phyloP scores from a whole-genome alignment of 192 early-diverging fungal genomes.

The Spinellus fusiger region DNA sequence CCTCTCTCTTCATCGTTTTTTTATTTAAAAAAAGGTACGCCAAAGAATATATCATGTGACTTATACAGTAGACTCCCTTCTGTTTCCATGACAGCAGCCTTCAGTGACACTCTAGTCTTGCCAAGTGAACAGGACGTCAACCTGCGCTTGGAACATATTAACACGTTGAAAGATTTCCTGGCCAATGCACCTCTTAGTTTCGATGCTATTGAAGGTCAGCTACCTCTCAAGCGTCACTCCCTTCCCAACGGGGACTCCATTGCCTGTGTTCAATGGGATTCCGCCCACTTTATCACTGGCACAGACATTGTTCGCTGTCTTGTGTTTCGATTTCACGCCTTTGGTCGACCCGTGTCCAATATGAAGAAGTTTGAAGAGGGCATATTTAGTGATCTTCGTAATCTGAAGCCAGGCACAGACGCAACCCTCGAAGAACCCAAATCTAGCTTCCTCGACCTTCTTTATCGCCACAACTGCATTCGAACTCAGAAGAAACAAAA shows the following conservation, averaged over 20 bases:
- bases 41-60: too few species aligned
- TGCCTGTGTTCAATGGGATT: slow-evolving; percentile 90
- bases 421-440: slow-evolving; percentile 89
- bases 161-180: slow-evolving; percentile 49
- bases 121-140: slow-evolving; percentile 14
- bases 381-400: slow-evolving; percentile 91
- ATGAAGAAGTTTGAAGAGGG: slow-evolving; percentile 98
- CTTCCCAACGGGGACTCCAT: slow-evolving; percentile 83
- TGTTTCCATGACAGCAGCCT: slow-evolving; percentile 3
- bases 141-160: slow-evolving; percentile 31
- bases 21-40: too few species aligned
- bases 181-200: slow-evolving; percentile 60
- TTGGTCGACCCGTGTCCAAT: slow-evolving; percentile 80
- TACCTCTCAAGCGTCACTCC: slow-evolving; percentile 44
- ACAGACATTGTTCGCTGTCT: slow-evolving; percentile 95
- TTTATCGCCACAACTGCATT: slow-evolving; percentile 93
- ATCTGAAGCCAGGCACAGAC: slow-evolving; percentile 89
- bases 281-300: slow-evolving; percentile 87
- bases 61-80: neutral
- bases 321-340: slow-evolving; percentile 84
- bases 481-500: slow-evolving; percentile 99
- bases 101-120: slow-evolving; percentile 3
- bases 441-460: slow-evolving; percentile 86
- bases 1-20: too few species aligned
- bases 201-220: slow-evolving; percentile 43